Base-by-base conservation (phyloP, 2,329 filamentous ascomycete genomes). In the Cladosporium velox region DNA sequence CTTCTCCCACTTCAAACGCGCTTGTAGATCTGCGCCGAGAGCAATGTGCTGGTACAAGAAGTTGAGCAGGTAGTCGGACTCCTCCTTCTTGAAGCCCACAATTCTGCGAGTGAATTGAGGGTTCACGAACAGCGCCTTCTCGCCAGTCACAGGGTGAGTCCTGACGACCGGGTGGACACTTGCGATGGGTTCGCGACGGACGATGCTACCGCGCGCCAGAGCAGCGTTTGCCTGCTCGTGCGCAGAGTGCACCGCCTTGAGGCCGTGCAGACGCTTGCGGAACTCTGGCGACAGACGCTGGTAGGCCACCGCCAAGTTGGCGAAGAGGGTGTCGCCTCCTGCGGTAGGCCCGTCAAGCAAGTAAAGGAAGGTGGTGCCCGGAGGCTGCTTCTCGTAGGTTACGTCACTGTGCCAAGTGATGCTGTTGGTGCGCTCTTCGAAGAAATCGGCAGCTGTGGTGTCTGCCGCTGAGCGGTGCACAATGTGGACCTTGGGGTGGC, bases 341-440 rank as follows among this genome's bases (percentile, higher is more conserved):
- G 87, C 89, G 47, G 86, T 83, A 1, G 93, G 93, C 54, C 87
- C 89, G 75, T 97, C 92, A n/a, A 97, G 85, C 59, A 93, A 84
- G 75, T 96, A 96, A 41, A 97, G 79, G 79, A 97, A 96, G 0
- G 93, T 96, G 0, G 92, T 97, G 34, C 92, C 92, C 0, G 93
- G 92, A 1, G 93, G 92, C 79, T 97, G 93, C 70, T 86, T 82
- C 81, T 97, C 93, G 75, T 96, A 97, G 0, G 90, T 91, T 1
- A 96, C 89, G 71, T 97, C 93, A 0, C 89, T 91, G 80, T 97
- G 93, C 92, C 92, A 97, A 8, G 91, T 91, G 38, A 70, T 68
- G 0, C 89, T 91, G 78, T 89, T 94, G 3, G 91, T 93, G 26
- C 90, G 86, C 57, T 87, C 86, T 64, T 85, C 80, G 70, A 92